A percentile compares a stretch with the other conserved stretches of the same genome.
Evolutionary conservation across 345 rosid genomes (phyloP).

Genomic region (Cardamine chenopodiifolia): DNA sequence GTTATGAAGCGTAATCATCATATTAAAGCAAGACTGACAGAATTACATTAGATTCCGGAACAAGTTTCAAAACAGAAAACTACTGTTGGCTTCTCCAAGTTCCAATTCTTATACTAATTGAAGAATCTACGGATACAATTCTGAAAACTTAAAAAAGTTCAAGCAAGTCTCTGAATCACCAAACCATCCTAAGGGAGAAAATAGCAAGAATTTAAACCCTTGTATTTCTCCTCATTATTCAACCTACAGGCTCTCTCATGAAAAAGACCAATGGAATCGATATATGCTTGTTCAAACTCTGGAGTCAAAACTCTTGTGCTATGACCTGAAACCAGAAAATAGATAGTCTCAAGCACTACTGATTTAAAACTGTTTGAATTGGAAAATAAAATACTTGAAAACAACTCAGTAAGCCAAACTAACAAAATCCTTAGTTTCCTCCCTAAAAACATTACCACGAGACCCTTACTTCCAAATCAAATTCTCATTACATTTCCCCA

Average conservation of each 20-base stretch:
- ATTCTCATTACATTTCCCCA: conserved; percentile 8
- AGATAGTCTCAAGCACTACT: not conserved
- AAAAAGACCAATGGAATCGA: not conserved
- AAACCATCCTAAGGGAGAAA: not conserved
- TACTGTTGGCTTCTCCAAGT: not conserved
- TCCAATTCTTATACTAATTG: not conserved
- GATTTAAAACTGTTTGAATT: not conserved
- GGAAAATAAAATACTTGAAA: not conserved
- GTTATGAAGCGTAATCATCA: not conserved
- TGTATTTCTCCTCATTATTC: conserved; percentile 1
- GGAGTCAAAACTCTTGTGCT: not conserved
- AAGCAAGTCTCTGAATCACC: not conserved
- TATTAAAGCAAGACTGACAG: not conserved
- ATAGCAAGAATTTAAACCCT: not conserved
- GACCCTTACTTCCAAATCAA: conserved; percentile 10
- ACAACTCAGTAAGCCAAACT: not conserved
- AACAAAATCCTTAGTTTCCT: conserved; percentile 17
- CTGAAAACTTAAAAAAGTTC: not conserved
- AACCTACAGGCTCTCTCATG: not conserved
- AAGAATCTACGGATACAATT: not conserved
- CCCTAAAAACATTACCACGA: not conserved
- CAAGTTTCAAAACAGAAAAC: not conserved
- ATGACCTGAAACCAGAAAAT: not conserved
- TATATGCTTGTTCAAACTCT: conserved; percentile 13
- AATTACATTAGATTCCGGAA: not conserved